Evolutionary conservation across 345 rosid genomes (phyloP).

Genomic region (Camelina laxa): DNA sequence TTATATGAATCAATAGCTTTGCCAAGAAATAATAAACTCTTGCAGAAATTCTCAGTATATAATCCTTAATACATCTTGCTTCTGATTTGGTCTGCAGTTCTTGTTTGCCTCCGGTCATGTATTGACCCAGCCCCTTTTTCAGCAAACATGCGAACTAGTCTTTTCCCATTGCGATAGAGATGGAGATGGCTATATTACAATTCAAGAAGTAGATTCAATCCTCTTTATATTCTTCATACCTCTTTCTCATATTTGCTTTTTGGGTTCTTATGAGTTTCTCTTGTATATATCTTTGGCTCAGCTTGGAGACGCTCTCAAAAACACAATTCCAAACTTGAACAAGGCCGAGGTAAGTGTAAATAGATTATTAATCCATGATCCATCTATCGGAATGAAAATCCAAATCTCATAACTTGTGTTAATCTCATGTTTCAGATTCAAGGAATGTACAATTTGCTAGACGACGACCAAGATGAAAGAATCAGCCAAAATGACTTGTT

Average conservation of each 20-base stretch:
- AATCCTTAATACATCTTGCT: neutral
- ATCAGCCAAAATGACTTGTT: slow-evolving; percentile 60
- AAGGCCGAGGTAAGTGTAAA: slow-evolving; percentile 60
- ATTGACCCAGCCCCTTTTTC: slow-evolving; percentile 65
- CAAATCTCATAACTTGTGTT: neutral
- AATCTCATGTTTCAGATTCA: slow-evolving; percentile 55
- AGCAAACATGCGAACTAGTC: slow-evolving; percentile 70
- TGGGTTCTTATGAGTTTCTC: slow-evolving; percentile 24
- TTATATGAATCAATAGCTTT: slow-evolving; percentile 1
- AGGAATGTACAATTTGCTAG: slow-evolving; percentile 59
- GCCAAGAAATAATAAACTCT: neutral
- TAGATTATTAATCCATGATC: neutral
- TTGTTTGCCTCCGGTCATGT: slow-evolving; percentile 81
- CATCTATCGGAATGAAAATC: neutral
- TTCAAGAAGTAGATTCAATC: slow-evolving; percentile 59
- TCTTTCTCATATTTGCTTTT: slow-evolving; percentile 21
- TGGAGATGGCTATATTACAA: slow-evolving; percentile 55
- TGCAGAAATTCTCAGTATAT: neutral
- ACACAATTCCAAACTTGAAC: slow-evolving; percentile 55
- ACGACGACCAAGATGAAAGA: slow-evolving; percentile 58
- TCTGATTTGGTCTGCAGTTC: slow-evolving; percentile 60
- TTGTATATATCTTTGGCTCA: slow-evolving; percentile 43
- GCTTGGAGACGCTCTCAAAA: slow-evolving; percentile 67
- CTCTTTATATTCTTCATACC: neutral
- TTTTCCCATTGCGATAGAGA: slow-evolving; percentile 59